Evolutionary conservation across 2,329 filamentous ascomycete genomes (phyloP).

Genomic region (Diplocarpon rosae): DNA sequence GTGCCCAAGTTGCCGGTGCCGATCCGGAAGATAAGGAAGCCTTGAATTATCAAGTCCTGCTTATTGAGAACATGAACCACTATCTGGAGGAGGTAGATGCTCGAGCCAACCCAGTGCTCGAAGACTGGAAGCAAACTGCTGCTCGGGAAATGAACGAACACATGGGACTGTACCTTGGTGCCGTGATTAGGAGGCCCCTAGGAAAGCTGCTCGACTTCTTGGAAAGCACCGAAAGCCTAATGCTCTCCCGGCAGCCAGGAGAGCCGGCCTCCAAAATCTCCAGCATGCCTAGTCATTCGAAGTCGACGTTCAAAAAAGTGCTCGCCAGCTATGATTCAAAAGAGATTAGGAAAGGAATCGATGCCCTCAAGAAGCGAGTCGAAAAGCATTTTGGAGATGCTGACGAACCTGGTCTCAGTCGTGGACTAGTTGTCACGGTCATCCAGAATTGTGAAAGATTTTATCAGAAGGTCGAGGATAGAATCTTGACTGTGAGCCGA

Average conservation of each 20-base stretch:
- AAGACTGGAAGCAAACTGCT: slow-evolving; percentile 74
- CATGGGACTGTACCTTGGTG: slow-evolving; percentile 74
- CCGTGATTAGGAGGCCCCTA: slow-evolving; percentile 78
- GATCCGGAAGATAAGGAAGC: slow-evolving; percentile 89
- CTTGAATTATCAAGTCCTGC: slow-evolving; percentile 89
- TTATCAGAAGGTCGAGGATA: slow-evolving; percentile 49
- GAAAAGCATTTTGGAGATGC: slow-evolving; percentile 96
- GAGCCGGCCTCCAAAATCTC: slow-evolving; percentile 56
- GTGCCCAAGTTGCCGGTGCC: slow-evolving; percentile 33
- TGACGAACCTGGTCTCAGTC: slow-evolving; percentile 50
- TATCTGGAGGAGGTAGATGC: slow-evolving; percentile 86
- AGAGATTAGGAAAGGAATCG: slow-evolving; percentile 82
- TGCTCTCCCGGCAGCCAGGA: slow-evolving; percentile 46
- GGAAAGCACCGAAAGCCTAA: slow-evolving; percentile 70
- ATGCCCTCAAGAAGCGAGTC: slow-evolving; percentile 77
- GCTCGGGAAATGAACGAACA: slow-evolving; percentile 73
- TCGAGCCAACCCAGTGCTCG: slow-evolving; percentile 61
- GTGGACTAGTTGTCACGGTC: slow-evolving; percentile 45
- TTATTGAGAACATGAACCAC: slow-evolving; percentile 99
- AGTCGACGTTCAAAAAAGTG: slow-evolving; percentile 75
- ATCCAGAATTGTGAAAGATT: slow-evolving; percentile 50
- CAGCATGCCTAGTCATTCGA: slow-evolving; percentile 71
- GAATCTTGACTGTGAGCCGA: slow-evolving; percentile 48
- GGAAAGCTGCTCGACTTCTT: slow-evolving; percentile 87
- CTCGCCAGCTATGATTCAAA: slow-evolving; percentile 69